A percentile compares a stretch with the other conserved stretches of the same genome.
Conservation (phyloP, 163 green algal genomes). For the Chlorella variabilis region DNA sequence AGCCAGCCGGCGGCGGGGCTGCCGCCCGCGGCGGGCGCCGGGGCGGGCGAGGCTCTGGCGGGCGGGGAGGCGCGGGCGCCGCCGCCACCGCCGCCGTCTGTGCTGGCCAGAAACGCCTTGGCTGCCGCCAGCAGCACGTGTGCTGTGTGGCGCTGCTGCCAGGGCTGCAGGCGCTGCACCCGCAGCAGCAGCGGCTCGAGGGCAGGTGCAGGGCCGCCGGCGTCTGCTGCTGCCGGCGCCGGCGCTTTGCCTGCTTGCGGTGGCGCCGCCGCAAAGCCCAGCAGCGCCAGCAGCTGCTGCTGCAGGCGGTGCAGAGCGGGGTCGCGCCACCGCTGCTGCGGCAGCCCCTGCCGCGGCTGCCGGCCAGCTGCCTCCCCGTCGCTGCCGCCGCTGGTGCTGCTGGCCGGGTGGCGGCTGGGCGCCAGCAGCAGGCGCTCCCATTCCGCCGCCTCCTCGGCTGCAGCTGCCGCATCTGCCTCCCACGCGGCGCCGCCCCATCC, state of each 20-base stretch:
- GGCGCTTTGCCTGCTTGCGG: background rate
- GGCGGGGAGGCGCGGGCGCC: background rate
- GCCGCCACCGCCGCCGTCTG: background rate
- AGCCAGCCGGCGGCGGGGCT: background rate
- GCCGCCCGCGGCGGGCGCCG: background rate
- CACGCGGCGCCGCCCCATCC: background rate
- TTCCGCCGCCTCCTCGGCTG: no score
- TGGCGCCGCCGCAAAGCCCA: background rate
- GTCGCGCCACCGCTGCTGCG: conserved; percentile 1
- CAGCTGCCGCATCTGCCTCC: no score
- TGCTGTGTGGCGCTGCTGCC: conserved; percentile 19
- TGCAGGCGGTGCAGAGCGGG: background rate
- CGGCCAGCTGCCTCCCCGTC: background rate
- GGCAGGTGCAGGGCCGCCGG: background rate
- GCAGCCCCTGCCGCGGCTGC: background rate
- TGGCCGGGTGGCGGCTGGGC: background rate
- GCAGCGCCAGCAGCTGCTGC: background rate
- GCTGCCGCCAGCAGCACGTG: conserved; percentile 2
- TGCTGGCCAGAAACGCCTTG: conserved; percentile 15
- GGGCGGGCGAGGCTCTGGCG: background rate
- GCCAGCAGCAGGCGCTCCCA: no score
- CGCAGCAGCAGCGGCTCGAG: background rate
- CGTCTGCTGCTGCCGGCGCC: background rate
- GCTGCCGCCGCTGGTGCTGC: background rate
- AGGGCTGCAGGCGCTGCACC: conserved; percentile 2